These are phyloP conservation scores for Saturnispora mendoncae DNA, from an alignment of 805 yeast genomes.

Conservation along the genomic window DNA sequence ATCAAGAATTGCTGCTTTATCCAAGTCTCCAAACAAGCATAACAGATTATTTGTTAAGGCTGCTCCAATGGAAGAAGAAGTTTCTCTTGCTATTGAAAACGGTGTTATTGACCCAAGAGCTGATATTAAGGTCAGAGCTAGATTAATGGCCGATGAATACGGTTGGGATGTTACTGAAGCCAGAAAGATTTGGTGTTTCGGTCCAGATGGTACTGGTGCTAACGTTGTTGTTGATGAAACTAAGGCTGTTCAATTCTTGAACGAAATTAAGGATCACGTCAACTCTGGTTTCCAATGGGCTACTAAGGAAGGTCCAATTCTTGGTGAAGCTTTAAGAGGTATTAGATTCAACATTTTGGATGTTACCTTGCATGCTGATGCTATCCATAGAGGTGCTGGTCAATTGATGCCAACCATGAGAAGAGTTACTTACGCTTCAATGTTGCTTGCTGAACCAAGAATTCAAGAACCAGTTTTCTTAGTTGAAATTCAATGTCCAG, in stretches of 20 bases:
- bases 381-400: constrained; percentile 99
- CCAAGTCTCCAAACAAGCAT: constrained; percentile 99
- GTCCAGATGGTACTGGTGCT: constrained; percentile 99
- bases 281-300: constrained; percentile 99
- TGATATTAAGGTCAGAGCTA: constrained; percentile 98
- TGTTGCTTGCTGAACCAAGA: constrained; percentile 97
- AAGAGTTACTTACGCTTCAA: constrained; percentile 97
- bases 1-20: constrained; percentile 92
- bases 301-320: constrained; percentile 97
- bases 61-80: constrained; percentile 92
- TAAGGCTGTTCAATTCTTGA: constrained; percentile 98
- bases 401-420: constrained; percentile 99
- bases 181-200: constrained; percentile 99
- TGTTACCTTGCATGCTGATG: constrained; percentile 99
- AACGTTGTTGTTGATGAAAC: constrained; percentile 98
- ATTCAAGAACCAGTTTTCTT: constrained; percentile 99
- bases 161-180: constrained; percentile 99
- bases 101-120: constrained; percentile 93
- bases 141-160: constrained; percentile 96
- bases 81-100: constrained; percentile 79
- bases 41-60: constrained; percentile 99
- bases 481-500: constrained; percentile 99
- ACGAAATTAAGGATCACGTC: constrained; percentile 98
- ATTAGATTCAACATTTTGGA: constrained; percentile 96
- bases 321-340: constrained; percentile 95